Evolutionary conservation across 495 filamentous ascomycete species (phyloP).

Genomic region (Lentithecium fluviatile): DNA sequence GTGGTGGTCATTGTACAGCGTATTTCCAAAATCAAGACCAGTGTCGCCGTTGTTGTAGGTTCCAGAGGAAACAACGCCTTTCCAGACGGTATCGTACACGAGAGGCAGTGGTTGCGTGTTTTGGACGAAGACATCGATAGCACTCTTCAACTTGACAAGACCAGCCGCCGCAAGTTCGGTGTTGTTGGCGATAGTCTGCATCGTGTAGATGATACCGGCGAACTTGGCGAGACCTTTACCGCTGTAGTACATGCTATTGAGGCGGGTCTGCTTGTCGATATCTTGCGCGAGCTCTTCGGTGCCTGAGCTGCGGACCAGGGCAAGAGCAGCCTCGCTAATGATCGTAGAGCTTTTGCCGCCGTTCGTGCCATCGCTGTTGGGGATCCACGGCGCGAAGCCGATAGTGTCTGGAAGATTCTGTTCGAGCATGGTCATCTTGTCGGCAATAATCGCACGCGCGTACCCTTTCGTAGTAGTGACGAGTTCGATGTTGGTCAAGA

Average conservation of each 20-base stretch:
- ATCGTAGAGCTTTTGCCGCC: conserved; percentile 47
- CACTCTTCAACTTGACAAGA: conserved; percentile 65
- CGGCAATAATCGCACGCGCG: conserved; percentile 68
- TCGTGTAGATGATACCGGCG: conserved; percentile 67
- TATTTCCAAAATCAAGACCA: conserved; percentile 50
- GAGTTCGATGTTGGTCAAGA: conserved; percentile 60
- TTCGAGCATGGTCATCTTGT: conserved; percentile 80
- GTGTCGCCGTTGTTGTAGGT: conserved; percentile 71
- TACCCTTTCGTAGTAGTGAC: conserved; percentile 85
- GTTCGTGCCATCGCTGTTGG: conserved; percentile 35
- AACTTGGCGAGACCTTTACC: conserved; percentile 93
- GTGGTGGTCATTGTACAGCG: conserved; percentile 91
- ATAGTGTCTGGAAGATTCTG: conserved; percentile 67
- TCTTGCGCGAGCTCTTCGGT: conserved; percentile 68
- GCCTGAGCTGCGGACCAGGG: conserved; percentile 58
- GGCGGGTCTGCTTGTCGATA: conserved; percentile 65
- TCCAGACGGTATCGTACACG: conserved; percentile 66
- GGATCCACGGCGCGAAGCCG: conserved; percentile 72
- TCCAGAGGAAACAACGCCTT: conserved; percentile 78
- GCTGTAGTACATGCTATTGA: conserved; percentile 92
- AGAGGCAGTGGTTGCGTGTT: conserved; percentile 78
- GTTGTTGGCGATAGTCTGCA: conserved; percentile 65
- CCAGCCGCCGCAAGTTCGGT: conserved; percentile 58
- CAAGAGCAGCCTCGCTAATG: conserved; percentile 54
- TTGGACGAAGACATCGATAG: conserved; percentile 71